Base-by-base conservation (phyloP, 2,329 filamentous ascomycete genomes). In the Ophiostoma sp. region DNA sequence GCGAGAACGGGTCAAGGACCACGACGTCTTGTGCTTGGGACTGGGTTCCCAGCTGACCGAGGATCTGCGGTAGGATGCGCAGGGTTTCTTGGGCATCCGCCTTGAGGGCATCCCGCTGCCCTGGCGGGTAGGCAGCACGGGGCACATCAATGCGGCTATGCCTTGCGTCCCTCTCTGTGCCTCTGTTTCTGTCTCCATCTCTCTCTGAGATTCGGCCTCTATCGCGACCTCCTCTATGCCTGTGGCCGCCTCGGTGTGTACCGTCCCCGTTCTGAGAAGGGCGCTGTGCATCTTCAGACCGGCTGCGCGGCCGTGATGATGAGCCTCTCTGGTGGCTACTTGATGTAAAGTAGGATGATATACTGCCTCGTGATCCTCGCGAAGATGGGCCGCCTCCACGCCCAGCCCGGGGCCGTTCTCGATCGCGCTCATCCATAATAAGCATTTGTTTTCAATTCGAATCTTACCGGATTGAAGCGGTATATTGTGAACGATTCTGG, bases 71-170 rank as follows among this genome's bases (percentile, higher is more conserved):
- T 0, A 87, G 80, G 5, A 81, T 77, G 2, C 73, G 72, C 52
- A 78, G 79, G 11, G 85, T 87, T 73, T 87, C 84, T 67, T 77
- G 76, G 6, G 84, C 83, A 23, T 80, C 76, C 8, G 76, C 77
- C 11, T 78, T 77, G n/a, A 86, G 79, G 3, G 5, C n/a, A 7
- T 57, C 57, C 0, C 67, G 69, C 67, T 71, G 72, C 6, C 70
- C 69, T 6, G 65, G 64, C 4, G 69, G 69, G 62, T 71, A 71
- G 7, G 17, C 23, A 0, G 69, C 64, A 8, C 62, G 67, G 11
- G 71, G 69, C 36, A 67, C 67, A 41, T 52, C 11, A 23, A 13
- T 44, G 27, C 17, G 44, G 15, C 23, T 13, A 67, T 54, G 41
- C 1, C 13, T 15, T 57, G 64, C 44, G n/a, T 54, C 27, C 7